Evolutionary conservation across 176 grass and related monocot species (phyloP).

Genomic region (Thinopyrum elongatum): DNA sequence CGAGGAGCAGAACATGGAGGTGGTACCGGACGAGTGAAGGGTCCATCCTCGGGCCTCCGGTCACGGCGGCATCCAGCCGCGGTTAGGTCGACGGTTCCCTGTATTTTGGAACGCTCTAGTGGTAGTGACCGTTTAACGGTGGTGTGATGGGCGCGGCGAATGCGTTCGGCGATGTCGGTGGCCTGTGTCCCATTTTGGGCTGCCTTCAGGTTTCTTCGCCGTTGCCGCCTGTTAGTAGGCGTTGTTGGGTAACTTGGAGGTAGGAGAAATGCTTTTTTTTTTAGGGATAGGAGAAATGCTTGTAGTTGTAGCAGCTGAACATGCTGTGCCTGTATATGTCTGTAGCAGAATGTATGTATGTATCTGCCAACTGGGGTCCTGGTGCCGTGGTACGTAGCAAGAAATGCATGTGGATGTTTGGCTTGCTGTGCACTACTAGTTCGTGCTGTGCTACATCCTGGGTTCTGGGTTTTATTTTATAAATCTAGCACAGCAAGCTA

Average conservation of each 20-base stretch:
- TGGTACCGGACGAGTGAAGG: constrained; percentile 40
- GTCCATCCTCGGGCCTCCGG: too few species aligned
- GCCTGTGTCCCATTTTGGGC: constrained; percentile 14
- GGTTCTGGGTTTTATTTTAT: too few species aligned
- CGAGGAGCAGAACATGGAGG: constrained; percentile 74
- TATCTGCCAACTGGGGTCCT: neutral
- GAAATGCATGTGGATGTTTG: too few species aligned
- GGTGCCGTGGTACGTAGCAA: neutral
- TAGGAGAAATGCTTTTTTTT: neutral
- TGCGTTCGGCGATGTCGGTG: neutral
- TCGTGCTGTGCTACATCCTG: too few species aligned
- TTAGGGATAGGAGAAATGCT: neutral
- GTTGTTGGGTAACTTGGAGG: neutral
- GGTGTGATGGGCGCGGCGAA: neutral
- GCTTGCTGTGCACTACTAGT: too few species aligned
- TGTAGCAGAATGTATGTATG: neutral
- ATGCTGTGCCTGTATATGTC: neutral
- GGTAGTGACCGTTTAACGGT: neutral
- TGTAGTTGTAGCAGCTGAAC: neutral
- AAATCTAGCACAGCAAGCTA: too few species aligned
- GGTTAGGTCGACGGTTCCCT: neutral
- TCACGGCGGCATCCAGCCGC: neutral
- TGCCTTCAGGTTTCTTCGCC: neutral
- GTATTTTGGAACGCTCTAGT: neutral
- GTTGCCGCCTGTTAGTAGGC: neutral